These are phyloP conservation scores for Aspergillus egyptiacus DNA, from an alignment of 495 filamentous ascomycete species.

Conservation along the genomic window DNA sequence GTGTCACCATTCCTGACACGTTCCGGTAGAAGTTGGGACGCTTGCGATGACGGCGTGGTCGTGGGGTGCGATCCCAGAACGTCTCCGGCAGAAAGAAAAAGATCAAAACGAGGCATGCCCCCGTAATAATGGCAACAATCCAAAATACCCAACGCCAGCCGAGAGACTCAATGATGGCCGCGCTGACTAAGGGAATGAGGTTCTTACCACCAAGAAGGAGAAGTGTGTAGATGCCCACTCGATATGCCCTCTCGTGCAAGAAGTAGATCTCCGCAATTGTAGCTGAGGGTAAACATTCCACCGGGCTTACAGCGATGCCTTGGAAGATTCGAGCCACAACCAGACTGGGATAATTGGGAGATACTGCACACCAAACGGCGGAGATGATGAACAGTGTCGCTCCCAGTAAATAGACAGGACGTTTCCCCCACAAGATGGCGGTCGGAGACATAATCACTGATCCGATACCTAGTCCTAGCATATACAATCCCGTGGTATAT, in stretches of 20 bases:
- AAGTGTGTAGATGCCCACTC: slow-evolving; percentile 92
- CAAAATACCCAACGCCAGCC: slow-evolving; percentile 94
- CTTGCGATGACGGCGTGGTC: slow-evolving; percentile 45
- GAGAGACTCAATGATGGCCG: slow-evolving; percentile 70
- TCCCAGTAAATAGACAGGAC: slow-evolving; percentile 82
- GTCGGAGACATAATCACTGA: slow-evolving; percentile 82
- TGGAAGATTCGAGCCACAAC: slow-evolving; percentile 79
- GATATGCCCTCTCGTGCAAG: slow-evolving; percentile 87
- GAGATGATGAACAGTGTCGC: slow-evolving; percentile 69
- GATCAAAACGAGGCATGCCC: slow-evolving; percentile 62
- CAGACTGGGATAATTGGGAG: slow-evolving; percentile 73
- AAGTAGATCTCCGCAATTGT: slow-evolving; percentile 97
- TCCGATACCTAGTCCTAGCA: slow-evolving; percentile 88
- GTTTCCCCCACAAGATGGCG: slow-evolving; percentile 84
- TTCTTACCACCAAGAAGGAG: slow-evolving; percentile 91
- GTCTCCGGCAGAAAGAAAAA: slow-evolving; percentile 95
- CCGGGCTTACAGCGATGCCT: slow-evolving; percentile 80
- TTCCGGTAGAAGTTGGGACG: slow-evolving; percentile 31
- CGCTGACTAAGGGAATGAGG: slow-evolving; percentile 79
- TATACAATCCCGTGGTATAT: slow-evolving; percentile 88
- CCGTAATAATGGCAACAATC: slow-evolving; percentile 83
- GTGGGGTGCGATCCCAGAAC: slow-evolving; percentile 87
- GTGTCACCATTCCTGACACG: slow-evolving; percentile 37
- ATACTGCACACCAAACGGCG: slow-evolving; percentile 80
- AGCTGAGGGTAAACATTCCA: slow-evolving; percentile 92